A percentile compares a stretch with the other conserved stretches of the same genome.
These are phyloP conservation scores for Mucor mucedo DNA, from an alignment of 371 early-diverging fungal genomes.

Conservation along the genomic window DNA sequence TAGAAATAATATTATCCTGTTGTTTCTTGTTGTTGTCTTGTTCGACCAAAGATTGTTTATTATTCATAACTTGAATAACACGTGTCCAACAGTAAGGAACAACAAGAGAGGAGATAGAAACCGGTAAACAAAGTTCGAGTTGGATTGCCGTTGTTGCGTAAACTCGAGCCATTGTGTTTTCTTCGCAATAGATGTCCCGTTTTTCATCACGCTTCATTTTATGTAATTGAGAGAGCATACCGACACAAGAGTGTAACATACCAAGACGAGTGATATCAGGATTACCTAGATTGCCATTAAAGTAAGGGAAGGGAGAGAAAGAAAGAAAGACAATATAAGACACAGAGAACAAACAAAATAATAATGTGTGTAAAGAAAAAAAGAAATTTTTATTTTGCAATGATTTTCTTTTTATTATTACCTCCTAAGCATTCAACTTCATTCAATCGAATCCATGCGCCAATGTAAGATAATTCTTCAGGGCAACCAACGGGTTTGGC, in stretches of 20 bases:
- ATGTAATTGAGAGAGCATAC: slow-evolving; percentile 37
- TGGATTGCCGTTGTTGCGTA: slow-evolving; percentile 43
- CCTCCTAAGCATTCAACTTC: slow-evolving; percentile 51
- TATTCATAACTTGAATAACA: slow-evolving; percentile 3
- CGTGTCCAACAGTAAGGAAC: slow-evolving; percentile 16
- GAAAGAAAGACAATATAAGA: background rate
- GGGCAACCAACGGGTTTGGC: slow-evolving; percentile 25
- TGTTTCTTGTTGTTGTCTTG: background rate
- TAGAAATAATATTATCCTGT: background rate
- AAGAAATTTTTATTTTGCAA: slow-evolving; percentile 5
- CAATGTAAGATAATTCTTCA: slow-evolving; percentile 30
- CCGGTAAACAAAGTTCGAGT: slow-evolving; percentile 35
- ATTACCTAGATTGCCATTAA: slow-evolving; percentile 25
- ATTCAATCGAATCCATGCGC: slow-evolving; percentile 44
- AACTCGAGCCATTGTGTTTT: slow-evolving; percentile 37
- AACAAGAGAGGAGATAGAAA: slow-evolving; percentile 7
- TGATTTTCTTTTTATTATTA: slow-evolving; percentile 9
- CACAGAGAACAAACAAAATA: background rate
- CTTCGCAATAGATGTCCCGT: slow-evolving; percentile 22
- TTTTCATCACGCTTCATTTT: slow-evolving; percentile 26
- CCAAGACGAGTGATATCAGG: slow-evolving; percentile 34
- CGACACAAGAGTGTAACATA: slow-evolving; percentile 43
- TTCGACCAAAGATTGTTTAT: background rate
- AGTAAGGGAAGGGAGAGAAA: too few species aligned
- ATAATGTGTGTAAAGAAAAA: background rate